Conservation (phyloP, 345 rosid species). For the Carallia brachiata region DNA sequence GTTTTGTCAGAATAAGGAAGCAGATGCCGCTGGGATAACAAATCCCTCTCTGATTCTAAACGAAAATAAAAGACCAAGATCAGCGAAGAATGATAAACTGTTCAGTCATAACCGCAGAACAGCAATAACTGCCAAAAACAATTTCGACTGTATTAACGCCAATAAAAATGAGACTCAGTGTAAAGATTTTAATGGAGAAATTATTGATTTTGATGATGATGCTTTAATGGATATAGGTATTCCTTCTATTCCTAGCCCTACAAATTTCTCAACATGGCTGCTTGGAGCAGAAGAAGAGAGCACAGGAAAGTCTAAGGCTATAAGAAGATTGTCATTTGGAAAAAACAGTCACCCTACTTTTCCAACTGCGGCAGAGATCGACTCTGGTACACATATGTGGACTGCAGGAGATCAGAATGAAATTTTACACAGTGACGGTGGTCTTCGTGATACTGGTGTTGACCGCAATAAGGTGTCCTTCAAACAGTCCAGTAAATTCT, state of each 20-base stretch:
- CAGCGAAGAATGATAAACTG: slow-evolving; percentile 27
- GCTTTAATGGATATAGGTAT: slow-evolving; percentile 32
- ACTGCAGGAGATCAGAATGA: slow-evolving; percentile 27
- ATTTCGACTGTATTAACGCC: slow-evolving; percentile 28
- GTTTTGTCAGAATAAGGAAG: slow-evolving; percentile 36
- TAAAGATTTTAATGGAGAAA: slow-evolving; percentile 55
- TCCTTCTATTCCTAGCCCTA: slow-evolving; percentile 31
- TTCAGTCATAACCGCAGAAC: slow-evolving; percentile 33
- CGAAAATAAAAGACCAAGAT: slow-evolving; percentile 27
- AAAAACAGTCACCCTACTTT: slow-evolving; percentile 37
- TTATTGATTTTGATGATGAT: slow-evolving; percentile 42
- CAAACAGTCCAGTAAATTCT: slow-evolving; percentile 35
- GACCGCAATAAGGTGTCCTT: slow-evolving; percentile 32
- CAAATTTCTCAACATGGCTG: slow-evolving; percentile 31
- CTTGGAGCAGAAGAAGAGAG: slow-evolving; percentile 44
- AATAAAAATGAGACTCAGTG: slow-evolving; percentile 31
- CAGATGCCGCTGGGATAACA: slow-evolving; percentile 26
- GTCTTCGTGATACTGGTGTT: slow-evolving; percentile 18
- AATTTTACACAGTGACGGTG: slow-evolving; percentile 27
- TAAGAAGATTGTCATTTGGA: slow-evolving; percentile 53
- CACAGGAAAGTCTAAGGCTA: slow-evolving; percentile 42
- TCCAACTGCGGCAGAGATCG: slow-evolving; percentile 46
- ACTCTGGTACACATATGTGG: slow-evolving; percentile 37
- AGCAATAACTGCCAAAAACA: slow-evolving; percentile 24
- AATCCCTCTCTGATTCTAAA: slow-evolving; percentile 24